Percentiles rank a stretch among this genome's conserved stretches.
phyloP scores from a whole-genome alignment of 805 yeast species.

The Wickerhamiella bombiphila region DNA sequence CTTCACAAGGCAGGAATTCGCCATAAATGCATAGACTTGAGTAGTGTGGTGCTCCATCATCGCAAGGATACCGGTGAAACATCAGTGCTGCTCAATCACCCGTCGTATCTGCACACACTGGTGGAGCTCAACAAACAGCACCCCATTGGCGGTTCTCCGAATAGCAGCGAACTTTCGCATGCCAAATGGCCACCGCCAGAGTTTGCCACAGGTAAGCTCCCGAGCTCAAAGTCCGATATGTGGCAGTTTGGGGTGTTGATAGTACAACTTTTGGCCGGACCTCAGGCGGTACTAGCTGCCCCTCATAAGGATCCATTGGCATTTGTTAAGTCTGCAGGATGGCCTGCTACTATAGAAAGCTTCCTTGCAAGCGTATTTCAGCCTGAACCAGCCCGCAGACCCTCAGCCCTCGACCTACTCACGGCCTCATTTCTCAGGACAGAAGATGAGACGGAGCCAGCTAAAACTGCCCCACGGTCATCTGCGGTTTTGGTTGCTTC shows the following conservation, averaged over 20 bases:
- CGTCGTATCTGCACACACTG: conserved; percentile 19
- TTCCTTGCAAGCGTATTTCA: conserved; percentile 55
- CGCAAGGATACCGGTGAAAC: conserved; percentile 39
- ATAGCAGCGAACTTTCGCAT: no score
- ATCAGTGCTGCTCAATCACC: conserved; percentile 17
- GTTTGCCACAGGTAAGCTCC: conserved; percentile 26
- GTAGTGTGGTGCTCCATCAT: conserved; percentile 40
- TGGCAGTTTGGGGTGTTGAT: conserved; percentile 85
- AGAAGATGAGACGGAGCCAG: conserved; percentile 8
- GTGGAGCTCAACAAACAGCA: conserved; percentile 23
- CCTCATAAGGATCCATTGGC: conserved; percentile 47
- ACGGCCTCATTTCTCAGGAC: conserved; percentile 74
- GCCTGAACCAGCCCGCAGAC: conserved; percentile 41
- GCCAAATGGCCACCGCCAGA: conserved; percentile 73
- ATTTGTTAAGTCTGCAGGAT: conserved; percentile 34
- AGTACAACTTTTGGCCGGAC: conserved; percentile 49
- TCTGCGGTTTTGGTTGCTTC: neutral
- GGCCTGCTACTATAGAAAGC: conserved; percentile 48
- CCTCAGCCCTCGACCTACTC: conserved; percentile 70
- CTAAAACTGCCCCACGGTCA: neutral
- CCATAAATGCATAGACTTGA: conserved; percentile 54
- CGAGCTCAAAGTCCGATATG: conserved; percentile 73
- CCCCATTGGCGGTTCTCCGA: conserved; percentile 15
- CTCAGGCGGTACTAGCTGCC: conserved; percentile 25
- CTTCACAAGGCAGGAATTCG: conserved; percentile 73